phyloP scores from a whole-genome alignment of 345 rosid genomes.

The Atalantia buxifolia region DNA sequence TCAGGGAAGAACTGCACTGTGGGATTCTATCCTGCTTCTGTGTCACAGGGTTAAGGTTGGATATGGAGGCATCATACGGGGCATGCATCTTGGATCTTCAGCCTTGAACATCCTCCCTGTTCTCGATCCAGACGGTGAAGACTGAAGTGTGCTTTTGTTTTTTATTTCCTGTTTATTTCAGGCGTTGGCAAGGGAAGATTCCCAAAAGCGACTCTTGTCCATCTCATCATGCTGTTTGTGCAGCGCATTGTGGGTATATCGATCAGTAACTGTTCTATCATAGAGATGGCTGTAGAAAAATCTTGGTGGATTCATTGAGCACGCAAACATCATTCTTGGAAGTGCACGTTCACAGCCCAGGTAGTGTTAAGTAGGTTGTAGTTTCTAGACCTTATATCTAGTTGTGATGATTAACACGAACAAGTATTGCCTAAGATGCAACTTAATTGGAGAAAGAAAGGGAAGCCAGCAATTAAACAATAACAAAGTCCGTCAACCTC shows the following conservation, averaged over 20 bases:
- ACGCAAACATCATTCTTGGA: neutral
- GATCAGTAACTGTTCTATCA: neutral
- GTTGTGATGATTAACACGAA: neutral
- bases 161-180: neutral
- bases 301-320: neutral
- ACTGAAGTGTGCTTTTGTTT: constrained; percentile 17
- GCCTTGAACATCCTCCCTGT: constrained; percentile 77
- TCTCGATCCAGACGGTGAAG: constrained; percentile 57
- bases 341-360: neutral
- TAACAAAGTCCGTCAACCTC: no score
- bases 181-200: neutral
- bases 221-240: neutral
- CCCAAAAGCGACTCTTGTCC: no score
- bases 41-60: constrained; percentile 79
- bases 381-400: neutral
- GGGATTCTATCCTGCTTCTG: constrained; percentile 80
- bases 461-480: no score
- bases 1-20: constrained; percentile 90
- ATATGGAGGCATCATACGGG: constrained; percentile 75
- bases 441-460: neutral
- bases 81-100: constrained; percentile 85
- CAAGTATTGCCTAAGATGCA: neutral
- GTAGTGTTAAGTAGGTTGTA: neutral
- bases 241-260: neutral
- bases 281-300: neutral